Conservation (phyloP, 331 rosid species). For the Pyracantha coccinea region DNA sequence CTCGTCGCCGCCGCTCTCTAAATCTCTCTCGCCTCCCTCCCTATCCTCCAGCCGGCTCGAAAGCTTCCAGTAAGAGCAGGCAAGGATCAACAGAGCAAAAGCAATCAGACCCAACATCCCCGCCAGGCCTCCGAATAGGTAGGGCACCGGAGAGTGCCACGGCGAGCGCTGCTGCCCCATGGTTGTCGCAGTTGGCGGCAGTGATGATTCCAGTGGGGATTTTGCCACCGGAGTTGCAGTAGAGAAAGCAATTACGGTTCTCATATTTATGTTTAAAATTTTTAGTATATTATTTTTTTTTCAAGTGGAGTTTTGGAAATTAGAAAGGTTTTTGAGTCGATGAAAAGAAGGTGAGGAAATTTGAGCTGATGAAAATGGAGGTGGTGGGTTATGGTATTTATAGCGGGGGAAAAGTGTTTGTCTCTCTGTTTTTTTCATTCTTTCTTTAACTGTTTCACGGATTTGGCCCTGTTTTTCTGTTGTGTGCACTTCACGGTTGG, state of each 20-base stretch:
- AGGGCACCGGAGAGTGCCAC: constrained; percentile 88
- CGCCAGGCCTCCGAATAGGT: constrained; percentile 68
- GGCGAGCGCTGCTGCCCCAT: constrained; percentile 15
- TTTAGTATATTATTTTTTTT: not conserved
- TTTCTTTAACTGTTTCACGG: constrained; percentile 23
- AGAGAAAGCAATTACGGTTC: constrained; percentile 32
- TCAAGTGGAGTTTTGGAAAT: not conserved
- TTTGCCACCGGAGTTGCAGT: not conserved
- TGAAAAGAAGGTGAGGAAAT: not conserved
- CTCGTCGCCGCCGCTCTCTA: constrained; percentile 23
- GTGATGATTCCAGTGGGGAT: not conserved
- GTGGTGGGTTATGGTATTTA: constrained; percentile 23
- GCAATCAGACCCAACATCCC: constrained; percentile 54
- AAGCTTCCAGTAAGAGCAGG: constrained; percentile 52
- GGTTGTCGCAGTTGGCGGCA: constrained; percentile 1
- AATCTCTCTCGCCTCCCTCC: constrained; percentile 8
- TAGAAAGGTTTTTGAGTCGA: not conserved
- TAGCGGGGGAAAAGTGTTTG: not conserved
- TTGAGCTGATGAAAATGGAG: constrained; percentile 22
- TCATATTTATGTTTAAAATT: constrained; percentile 20
- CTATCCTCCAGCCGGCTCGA: constrained; percentile 10
- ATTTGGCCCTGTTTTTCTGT: constrained; percentile 22
- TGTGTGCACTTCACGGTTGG: not conserved
- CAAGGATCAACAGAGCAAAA: constrained; percentile 52
- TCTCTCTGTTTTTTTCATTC: not conserved